Conservation (phyloP, 129 eudicot genomes). For the Deinandra increscens region DNA sequence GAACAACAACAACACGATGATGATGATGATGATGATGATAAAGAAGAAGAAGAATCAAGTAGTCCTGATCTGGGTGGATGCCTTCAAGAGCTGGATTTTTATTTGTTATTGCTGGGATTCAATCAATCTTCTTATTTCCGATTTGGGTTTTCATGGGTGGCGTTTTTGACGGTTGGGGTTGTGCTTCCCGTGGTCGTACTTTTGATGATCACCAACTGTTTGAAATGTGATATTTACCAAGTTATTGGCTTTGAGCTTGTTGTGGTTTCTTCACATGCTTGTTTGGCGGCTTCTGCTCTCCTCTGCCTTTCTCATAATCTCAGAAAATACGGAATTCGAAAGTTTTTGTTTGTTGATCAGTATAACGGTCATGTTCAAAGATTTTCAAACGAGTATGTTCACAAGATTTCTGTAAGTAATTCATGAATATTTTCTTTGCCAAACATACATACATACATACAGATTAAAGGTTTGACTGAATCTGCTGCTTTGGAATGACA, state of each 20-base stretch:
- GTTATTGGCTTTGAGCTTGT: slow-evolving; percentile 58
- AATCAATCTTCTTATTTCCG: slow-evolving; percentile 42
- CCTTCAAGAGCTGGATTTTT: slow-evolving; percentile 46
- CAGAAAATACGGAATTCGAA: slow-evolving; percentile 67
- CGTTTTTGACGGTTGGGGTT: slow-evolving; percentile 46
- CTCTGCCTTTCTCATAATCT: slow-evolving; percentile 68
- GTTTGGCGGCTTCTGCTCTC: slow-evolving; percentile 61
- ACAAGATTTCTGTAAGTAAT: slow-evolving; percentile 56
- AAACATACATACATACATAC: background rate
- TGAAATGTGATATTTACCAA: slow-evolving; percentile 56
- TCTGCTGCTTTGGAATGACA: slow-evolving; percentile 9
- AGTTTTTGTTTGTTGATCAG: slow-evolving; percentile 75
- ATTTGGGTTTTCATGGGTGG: slow-evolving; percentile 48
- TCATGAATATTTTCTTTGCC: background rate
- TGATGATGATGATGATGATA: too few species aligned
- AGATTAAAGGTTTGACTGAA: slow-evolving; percentile 16
- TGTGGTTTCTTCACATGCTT: slow-evolving; percentile 61
- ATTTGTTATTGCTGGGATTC: slow-evolving; percentile 49
- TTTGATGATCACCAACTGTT: slow-evolving; percentile 44
- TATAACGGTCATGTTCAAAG: slow-evolving; percentile 56
- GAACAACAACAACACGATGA: slow-evolving; percentile 12
- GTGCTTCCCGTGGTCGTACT: slow-evolving; percentile 46
- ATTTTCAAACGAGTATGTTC: slow-evolving; percentile 47
- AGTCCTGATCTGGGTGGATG: slow-evolving; percentile 38
- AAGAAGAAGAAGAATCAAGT: slow-evolving; percentile 22